Base-by-base conservation (phyloP, 768 basidiomycete genomes). In the Tubosaeta sp. region DNA sequence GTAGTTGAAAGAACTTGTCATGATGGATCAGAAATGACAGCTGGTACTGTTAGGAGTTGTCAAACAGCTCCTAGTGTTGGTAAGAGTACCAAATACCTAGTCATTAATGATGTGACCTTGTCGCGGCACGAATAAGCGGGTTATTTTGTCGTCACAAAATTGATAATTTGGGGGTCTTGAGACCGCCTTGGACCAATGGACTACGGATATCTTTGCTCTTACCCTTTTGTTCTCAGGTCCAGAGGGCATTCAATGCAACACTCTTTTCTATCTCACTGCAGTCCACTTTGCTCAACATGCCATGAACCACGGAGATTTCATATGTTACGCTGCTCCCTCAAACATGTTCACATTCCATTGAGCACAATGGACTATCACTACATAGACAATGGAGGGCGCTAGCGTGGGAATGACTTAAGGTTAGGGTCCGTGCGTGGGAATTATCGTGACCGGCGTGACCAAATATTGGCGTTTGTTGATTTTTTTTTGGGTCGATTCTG, bases 371-470 rank as follows among this genome's bases (percentile, higher is more conserved):
- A 14, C 21, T 48, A 41, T 49, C 41, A 45, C 5, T 46, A 51
- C n/a, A n/a, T n/a, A n/a, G 40, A 55, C 61, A 65, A 62, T 56
- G 57, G 46, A 53, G 49, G 48, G 49, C 48, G 50, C 57, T 62
- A 63, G 65, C 70, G 71, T 60, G 61, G 59, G 65, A 66, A 67
- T 35, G 25, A 39, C 46, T 56, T 65, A 66, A 69, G 67, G 69
- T 70, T 70, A 71, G 66, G 74, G 74, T 71, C 75, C 62, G 75
- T 75, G 74, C 72, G 74, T 71, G 72, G 60, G 71, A 71, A 62
- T 10, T 0, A 1, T 44, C 42, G 69, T 67, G 63, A 66, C 65
- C 35, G 38, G 58, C 59, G 66, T 67, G 64, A 70, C 67, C 62
- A 68, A 66, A 67, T 68, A 70, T 70, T 70, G 67, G 63, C 62